Conservation (phyloP, 441 rosid genomes). For the Sinapis alba region DNA sequence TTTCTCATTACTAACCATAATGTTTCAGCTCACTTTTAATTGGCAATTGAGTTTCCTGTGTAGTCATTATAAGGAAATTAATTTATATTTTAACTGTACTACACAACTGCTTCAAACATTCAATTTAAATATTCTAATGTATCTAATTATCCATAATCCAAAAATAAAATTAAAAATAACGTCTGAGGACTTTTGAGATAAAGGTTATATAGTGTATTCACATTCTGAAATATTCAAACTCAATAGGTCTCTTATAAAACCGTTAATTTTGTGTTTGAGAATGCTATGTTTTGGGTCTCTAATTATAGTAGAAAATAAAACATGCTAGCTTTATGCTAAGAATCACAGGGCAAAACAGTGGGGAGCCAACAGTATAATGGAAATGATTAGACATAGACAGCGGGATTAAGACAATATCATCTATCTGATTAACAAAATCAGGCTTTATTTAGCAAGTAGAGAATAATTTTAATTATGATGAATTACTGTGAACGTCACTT, state of each 20-base stretch:
- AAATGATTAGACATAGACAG: slow-evolving; percentile 35
- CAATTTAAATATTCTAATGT: background rate
- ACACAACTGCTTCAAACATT: background rate
- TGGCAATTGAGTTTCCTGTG: slow-evolving; percentile 17
- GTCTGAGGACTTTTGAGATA: background rate
- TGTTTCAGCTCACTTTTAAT: slow-evolving; percentile 25
- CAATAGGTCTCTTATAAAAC: background rate
- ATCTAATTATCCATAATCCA: background rate
- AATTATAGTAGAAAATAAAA: background rate
- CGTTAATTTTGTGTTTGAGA: background rate
- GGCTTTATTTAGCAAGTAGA: slow-evolving; percentile 31
- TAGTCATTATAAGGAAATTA: background rate
- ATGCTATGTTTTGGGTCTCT: background rate
- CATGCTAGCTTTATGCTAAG: background rate
- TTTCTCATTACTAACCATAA: slow-evolving; percentile 22
- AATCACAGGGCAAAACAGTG: slow-evolving; percentile 23
- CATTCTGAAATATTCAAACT: background rate
- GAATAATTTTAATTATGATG: slow-evolving; percentile 21
- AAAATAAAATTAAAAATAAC: background rate
- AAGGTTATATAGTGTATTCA: background rate
- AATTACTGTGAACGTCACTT: slow-evolving; percentile 30
- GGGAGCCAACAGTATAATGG: slow-evolving; percentile 34
- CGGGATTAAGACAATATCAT: slow-evolving; percentile 35
- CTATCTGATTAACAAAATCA: slow-evolving; percentile 30
- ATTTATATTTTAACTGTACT: background rate